A percentile compares a stretch with the other conserved stretches of the same genome.
phyloP scores from a whole-genome alignment of 75 land plant species.

The Sequoiadendron giganteum region DNA sequence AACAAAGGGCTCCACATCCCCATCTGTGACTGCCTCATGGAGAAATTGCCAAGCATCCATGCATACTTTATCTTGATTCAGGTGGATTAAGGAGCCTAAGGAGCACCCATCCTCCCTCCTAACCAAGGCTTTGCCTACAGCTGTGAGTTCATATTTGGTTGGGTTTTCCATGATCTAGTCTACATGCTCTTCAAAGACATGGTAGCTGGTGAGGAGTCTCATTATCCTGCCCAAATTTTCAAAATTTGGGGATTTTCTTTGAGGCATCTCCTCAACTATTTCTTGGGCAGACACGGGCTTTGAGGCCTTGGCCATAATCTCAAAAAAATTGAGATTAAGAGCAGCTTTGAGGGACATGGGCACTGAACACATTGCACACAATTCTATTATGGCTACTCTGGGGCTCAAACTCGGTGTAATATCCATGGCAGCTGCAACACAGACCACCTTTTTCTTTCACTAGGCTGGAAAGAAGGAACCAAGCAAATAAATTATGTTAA shows the following conservation, averaged over 20 bases:
- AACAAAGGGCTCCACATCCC: not conserved
- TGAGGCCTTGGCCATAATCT: not conserved
- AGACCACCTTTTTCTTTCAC: too few species aligned
- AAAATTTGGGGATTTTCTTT: not conserved
- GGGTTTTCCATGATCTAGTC: not conserved
- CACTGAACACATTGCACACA: not conserved
- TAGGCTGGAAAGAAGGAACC: too few species aligned
- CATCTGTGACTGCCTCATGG: constrained; percentile 7
- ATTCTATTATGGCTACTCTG: constrained; percentile 1
- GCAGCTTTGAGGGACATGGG: constrained; percentile 5
- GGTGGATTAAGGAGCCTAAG: not conserved
- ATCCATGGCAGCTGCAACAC: not conserved
- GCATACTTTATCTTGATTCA: not conserved
- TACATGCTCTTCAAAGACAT: not conserved
- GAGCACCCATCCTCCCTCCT: not conserved
- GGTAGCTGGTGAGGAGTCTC: not conserved
- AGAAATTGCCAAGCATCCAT: not conserved
- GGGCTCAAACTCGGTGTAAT: not conserved
- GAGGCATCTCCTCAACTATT: not conserved
- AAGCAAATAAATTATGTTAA: too few species aligned
- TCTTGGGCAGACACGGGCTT: not conserved
- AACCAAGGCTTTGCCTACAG: not conserved
- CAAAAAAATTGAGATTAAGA: not conserved
- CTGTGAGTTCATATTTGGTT: not conserved
- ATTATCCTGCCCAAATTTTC: not conserved